A percentile compares a stretch with the other conserved stretches of the same genome.
Conservation (phyloP, 2,329 filamentous ascomycete genomes). For the Penicillium sclerotigenum region DNA sequence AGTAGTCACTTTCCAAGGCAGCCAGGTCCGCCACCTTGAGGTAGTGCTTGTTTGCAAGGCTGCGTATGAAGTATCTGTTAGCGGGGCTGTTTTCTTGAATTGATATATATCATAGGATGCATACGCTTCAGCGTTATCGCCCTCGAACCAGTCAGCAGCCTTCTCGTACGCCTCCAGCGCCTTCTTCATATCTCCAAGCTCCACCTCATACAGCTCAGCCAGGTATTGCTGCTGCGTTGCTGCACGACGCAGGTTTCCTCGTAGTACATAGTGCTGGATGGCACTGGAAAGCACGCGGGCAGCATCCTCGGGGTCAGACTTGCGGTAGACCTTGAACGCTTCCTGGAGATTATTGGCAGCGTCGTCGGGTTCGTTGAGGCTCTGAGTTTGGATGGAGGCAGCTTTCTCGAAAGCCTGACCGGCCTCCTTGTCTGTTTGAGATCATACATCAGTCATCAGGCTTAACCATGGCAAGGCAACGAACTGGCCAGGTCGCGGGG, state of each 20-base stretch:
- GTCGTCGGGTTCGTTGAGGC: conserved; percentile 88
- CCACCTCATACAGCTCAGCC: conserved; percentile 79
- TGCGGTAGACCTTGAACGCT: conserved; percentile 92
- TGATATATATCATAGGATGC: not conserved
- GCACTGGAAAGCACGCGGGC: conserved; percentile 74
- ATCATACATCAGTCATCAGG: not conserved
- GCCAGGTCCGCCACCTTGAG: conserved; percentile 88
- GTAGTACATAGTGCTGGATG: conserved; percentile 80
- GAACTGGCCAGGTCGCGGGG: conserved; percentile 9
- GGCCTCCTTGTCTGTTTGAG: conserved; percentile 68
- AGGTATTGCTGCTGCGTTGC: conserved; percentile 87
- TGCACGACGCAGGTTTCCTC: conserved; percentile 86
- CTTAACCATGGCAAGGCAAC: not conserved
- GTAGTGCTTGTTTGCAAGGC: conserved; percentile 87
- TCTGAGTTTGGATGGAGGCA: conserved; percentile 72
- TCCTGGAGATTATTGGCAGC: conserved; percentile 84
- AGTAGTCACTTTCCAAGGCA: conserved; percentile 78
- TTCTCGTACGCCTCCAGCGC: conserved; percentile 81
- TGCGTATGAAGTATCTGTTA: conserved; percentile 33
- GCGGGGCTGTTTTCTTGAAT: not conserved
- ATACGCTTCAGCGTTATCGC: conserved; percentile 78
- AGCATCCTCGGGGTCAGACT: conserved; percentile 77
- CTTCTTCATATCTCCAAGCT: conserved; percentile 71
- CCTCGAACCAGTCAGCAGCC: conserved; percentile 85
- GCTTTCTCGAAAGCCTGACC: conserved; percentile 83